These are phyloP conservation scores for Aphanomyces stellatus DNA, from an alignment of 352 stramenopile genomes.

Conservation along the genomic window DNA sequence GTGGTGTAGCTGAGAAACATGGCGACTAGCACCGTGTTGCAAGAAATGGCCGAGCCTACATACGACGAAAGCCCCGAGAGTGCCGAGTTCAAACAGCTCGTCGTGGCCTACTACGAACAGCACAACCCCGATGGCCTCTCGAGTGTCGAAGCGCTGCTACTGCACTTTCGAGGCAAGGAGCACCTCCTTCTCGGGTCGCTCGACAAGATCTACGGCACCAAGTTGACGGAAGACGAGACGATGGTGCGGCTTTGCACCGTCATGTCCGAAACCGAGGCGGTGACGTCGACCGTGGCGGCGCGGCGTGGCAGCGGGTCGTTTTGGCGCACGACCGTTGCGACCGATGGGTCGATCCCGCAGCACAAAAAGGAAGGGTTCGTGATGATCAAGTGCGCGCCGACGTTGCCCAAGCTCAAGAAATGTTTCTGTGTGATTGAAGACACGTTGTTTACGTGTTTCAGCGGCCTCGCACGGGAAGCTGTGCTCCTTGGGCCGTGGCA, in stretches of 20 bases:
- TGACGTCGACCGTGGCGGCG: background rate
- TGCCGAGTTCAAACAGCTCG: constrained; percentile 2
- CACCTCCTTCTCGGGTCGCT: constrained; percentile 45
- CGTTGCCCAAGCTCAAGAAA: background rate
- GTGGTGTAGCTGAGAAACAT: background rate
- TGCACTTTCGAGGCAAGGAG: constrained; percentile 29
- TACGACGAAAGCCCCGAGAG: background rate
- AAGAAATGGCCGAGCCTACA: constrained; percentile 30
- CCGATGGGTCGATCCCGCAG: constrained; percentile 31
- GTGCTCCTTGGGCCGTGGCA: background rate
- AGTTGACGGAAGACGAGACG: constrained; percentile 27
- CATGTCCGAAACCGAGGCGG: background rate
- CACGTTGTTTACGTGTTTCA: background rate
- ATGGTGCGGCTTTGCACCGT: constrained; percentile 28
- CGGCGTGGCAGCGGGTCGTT: background rate
- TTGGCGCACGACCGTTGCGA: constrained; percentile 24
- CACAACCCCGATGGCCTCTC: constrained; percentile 16
- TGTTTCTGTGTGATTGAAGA: constrained; percentile 6
- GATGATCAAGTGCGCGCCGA: constrained; percentile 24
- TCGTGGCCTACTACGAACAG: constrained; percentile 10
- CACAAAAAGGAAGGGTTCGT: constrained; percentile 36
- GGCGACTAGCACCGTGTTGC: constrained; percentile 7
- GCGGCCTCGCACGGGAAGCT: background rate
- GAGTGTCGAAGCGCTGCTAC: background rate
- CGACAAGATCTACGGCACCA: constrained; percentile 57